Conservation (phyloP, 805 yeast genomes). For the Kluyveromyces nonfermentans region DNA sequence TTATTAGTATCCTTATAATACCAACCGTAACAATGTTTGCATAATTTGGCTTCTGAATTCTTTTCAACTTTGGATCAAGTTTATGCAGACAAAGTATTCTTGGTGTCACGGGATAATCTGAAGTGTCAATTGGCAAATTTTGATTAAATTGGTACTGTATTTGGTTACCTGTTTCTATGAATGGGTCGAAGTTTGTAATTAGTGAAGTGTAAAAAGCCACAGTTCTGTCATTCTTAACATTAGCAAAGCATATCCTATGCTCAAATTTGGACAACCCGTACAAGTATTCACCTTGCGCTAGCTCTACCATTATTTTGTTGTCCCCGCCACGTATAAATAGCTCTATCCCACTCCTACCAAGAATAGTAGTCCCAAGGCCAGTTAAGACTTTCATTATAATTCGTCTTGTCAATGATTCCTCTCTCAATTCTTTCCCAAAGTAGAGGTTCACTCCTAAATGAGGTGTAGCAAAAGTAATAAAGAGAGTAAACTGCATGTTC, state of each 20-base stretch:
- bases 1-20: neutral
- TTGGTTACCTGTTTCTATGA: conserved; percentile 44
- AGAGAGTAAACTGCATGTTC: conserved; percentile 50
- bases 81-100: conserved; percentile 19
- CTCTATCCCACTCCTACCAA: conserved; percentile 69
- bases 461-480: conserved; percentile 70
- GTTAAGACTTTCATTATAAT: conserved; percentile 31
- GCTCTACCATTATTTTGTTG: conserved; percentile 37
- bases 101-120: conserved; percentile 17
- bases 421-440: conserved; percentile 24
- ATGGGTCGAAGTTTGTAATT: conserved; percentile 67
- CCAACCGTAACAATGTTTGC: neutral
- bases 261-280: conserved; percentile 51
- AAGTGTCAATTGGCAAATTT: conserved; percentile 23
- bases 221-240: conserved; percentile 72
- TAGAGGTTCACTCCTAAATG: conserved; percentile 56
- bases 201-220: conserved; percentile 82
- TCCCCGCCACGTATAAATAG: conserved; percentile 43
- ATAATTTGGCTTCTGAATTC: neutral
- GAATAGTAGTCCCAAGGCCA: conserved; percentile 41
- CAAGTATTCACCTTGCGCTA: conserved; percentile 33
- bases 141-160: conserved; percentile 40
- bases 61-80: conserved; percentile 9
- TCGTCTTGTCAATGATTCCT: conserved; percentile 10
- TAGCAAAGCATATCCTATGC: conserved; percentile 55